Percentiles rank a stretch among this genome's conserved stretches.
Evolutionary conservation across 2,329 filamentous ascomycete genomes (phyloP).

Genomic region (Pseudogymnoascus sp.): DNA sequence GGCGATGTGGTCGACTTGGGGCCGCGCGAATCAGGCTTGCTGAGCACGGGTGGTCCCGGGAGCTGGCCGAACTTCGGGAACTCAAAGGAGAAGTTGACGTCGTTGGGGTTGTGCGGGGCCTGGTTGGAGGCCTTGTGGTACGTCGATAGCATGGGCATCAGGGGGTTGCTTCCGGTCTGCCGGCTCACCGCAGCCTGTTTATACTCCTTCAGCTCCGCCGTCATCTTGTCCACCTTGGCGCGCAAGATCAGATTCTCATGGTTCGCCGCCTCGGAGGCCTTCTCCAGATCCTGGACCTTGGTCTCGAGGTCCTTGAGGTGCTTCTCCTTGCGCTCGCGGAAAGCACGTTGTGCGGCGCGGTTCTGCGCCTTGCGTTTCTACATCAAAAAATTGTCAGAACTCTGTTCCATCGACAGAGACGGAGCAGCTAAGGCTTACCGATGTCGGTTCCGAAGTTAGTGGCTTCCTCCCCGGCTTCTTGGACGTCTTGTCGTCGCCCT

Average conservation of each 20-base stretch:
- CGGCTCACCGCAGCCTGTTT: conserved; percentile 61
- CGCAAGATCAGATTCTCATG: conserved; percentile 79
- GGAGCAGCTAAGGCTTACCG: conserved; percentile 54
- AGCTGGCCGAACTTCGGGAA: conserved; percentile 88
- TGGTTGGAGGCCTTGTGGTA: neutral
- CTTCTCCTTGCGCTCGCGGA: conserved; percentile 90
- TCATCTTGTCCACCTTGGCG: conserved; percentile 81
- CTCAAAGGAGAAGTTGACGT: conserved; percentile 87
- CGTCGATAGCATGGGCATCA: neutral
- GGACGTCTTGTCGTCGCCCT: conserved; percentile 71
- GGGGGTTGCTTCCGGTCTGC: conserved; percentile 16
- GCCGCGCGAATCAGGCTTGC: conserved; percentile 13
- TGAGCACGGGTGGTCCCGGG: conserved; percentile 33
- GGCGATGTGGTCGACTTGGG: conserved; percentile 22
- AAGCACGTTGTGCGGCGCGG: conserved; percentile 82
- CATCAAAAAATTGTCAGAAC: conserved; percentile 22
- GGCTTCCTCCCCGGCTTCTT: conserved; percentile 98
- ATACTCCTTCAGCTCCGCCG: conserved; percentile 79
- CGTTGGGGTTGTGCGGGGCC: conserved; percentile 48
- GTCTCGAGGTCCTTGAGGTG: conserved; percentile 78
- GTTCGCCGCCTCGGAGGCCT: conserved; percentile 72
- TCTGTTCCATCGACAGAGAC: neutral
- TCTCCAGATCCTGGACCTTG: conserved; percentile 68
- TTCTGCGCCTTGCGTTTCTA: conserved; percentile 96
- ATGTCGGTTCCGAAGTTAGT: conserved; percentile 88